Conservation (phyloP, 208 protist genomes). For the Acanthamoeba comandoni region DNA sequence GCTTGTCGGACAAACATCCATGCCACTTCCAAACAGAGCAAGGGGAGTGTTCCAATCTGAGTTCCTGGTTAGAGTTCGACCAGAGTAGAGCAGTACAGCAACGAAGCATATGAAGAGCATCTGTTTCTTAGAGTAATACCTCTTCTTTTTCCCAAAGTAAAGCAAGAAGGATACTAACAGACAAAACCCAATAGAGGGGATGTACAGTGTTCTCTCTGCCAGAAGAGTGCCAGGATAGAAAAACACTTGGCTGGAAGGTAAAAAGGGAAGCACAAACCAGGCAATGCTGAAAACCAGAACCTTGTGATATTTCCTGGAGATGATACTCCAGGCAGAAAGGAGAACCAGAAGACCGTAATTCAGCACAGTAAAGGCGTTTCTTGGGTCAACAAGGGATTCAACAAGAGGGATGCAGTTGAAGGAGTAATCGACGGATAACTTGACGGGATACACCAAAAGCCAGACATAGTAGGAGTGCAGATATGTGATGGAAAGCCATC, state of each 20-base stretch:
- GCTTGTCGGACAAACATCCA: conserved; percentile 20
- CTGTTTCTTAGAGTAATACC: background rate
- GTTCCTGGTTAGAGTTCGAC: conserved; percentile 10
- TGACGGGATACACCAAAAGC: conserved; percentile 90
- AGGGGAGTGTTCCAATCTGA: conserved; percentile 13
- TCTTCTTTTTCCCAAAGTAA: background rate
- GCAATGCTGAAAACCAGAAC: conserved; percentile 40
- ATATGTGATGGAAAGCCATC: conserved; percentile 81
- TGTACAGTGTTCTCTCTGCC: conserved; percentile 91
- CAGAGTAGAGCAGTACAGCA: conserved; percentile 23
- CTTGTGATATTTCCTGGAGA: background rate
- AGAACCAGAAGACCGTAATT: conserved; percentile 77
- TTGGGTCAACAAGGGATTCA: conserved; percentile 36
- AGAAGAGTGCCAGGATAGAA: conserved; percentile 91
- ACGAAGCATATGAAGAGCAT: background rate
- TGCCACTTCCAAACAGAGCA: conserved; percentile 19
- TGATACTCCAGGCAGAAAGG: background rate
- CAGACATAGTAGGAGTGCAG: conserved; percentile 90
- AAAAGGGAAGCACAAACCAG: conserved; percentile 89
- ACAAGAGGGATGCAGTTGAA: conserved; percentile 92
- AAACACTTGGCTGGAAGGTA: conserved; percentile 91
- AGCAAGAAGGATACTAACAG: conserved; percentile 79
- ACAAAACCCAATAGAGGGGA: conserved; percentile 88
- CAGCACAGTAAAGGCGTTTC: conserved; percentile 79
- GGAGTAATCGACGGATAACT: conserved; percentile 92